A percentile compares a stretch with the other conserved stretches of the same genome.
Evolutionary conservation across 129 eudicot genomes (phyloP).

Genomic region (Artemisia annua): DNA sequence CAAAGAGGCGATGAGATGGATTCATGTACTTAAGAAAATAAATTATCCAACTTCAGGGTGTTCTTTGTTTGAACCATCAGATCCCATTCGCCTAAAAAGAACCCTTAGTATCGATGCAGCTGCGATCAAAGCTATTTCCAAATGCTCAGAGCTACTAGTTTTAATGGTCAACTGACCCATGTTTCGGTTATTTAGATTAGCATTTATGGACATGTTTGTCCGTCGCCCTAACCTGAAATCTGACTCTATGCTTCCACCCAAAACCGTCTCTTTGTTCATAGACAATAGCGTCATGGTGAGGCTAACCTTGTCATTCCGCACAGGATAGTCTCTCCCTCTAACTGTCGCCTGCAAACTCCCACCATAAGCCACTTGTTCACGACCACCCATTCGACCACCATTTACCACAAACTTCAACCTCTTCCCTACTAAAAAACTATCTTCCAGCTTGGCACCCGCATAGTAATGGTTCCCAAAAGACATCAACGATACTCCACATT

Average conservation of each 20-base stretch:
- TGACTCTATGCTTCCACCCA: conserved; percentile 71
- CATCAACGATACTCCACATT: conserved; percentile 74
- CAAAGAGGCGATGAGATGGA: too few species aligned
- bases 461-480: conserved; percentile 62
- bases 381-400: conserved; percentile 75
- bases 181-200: conserved; percentile 62
- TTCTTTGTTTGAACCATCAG: conserved; percentile 26
- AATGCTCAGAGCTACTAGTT: conserved; percentile 75
- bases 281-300: conserved; percentile 62
- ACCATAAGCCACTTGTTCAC: conserved; percentile 67
- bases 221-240: conserved; percentile 74
- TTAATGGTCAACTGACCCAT: conserved; percentile 84
- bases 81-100: conserved; percentile 53
- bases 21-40: background rate
- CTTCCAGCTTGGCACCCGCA: conserved; percentile 74
- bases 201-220: conserved; percentile 62
- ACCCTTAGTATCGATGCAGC: conserved; percentile 58
- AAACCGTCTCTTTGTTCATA: conserved; percentile 62
- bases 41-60: conserved; percentile 29
- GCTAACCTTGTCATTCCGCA: conserved; percentile 71
- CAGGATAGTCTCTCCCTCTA: conserved; percentile 84
- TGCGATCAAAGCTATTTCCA: conserved; percentile 74
- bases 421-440: conserved; percentile 54
- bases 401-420: conserved; percentile 63
- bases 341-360: conserved; percentile 71